Percentiles rank a stretch among this genome's conserved stretches.
These are phyloP conservation scores for Thelephora terrestris DNA, from an alignment of 1,284 basidiomycete species.

Conservation along the genomic window DNA sequence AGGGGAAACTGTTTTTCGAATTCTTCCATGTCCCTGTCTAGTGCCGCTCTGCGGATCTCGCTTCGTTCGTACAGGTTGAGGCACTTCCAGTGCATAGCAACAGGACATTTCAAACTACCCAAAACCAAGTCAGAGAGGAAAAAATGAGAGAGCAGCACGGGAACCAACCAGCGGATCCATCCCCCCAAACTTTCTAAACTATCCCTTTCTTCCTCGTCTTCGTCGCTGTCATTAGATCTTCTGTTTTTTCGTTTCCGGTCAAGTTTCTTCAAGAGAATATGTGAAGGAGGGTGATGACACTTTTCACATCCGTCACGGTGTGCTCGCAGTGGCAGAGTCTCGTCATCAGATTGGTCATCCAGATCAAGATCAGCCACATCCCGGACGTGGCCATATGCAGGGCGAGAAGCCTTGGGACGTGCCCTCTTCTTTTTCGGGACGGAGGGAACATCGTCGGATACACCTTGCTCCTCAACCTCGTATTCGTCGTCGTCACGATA, in stretches of 20 bases:
- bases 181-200: slow-evolving; percentile 53
- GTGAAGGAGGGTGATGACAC: slow-evolving; percentile 50
- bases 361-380: slow-evolving; percentile 44
- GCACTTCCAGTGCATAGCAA: slow-evolving; percentile 75
- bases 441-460: slow-evolving; percentile 17
- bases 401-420: slow-evolving; percentile 35
- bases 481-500: slow-evolving; percentile 23
- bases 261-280: slow-evolving; percentile 35
- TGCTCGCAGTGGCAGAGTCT: slow-evolving; percentile 38
- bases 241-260: slow-evolving; percentile 34
- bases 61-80: slow-evolving; percentile 54
- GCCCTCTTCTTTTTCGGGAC: slow-evolving; percentile 23
- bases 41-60: slow-evolving; percentile 60
- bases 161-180: slow-evolving; percentile 71
- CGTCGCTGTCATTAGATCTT: slow-evolving; percentile 39
- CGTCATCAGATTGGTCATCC: slow-evolving; percentile 49
- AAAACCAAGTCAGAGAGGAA: background rate
- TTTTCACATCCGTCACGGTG: slow-evolving; percentile 65
- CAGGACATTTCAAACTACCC: slow-evolving; percentile 62
- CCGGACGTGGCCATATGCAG: slow-evolving; percentile 61
- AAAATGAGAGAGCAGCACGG: background rate
- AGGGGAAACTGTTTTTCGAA: slow-evolving; percentile 21
- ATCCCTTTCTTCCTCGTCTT: slow-evolving; percentile 48
- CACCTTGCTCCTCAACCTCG: slow-evolving; percentile 20
- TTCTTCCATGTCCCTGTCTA: slow-evolving; percentile 36